A percentile compares a stretch with the other conserved stretches of the same genome.
Evolutionary conservation across 2,329 filamentous ascomycete genomes (phyloP).

Genomic region (Aspergillus pseudotamarii): DNA sequence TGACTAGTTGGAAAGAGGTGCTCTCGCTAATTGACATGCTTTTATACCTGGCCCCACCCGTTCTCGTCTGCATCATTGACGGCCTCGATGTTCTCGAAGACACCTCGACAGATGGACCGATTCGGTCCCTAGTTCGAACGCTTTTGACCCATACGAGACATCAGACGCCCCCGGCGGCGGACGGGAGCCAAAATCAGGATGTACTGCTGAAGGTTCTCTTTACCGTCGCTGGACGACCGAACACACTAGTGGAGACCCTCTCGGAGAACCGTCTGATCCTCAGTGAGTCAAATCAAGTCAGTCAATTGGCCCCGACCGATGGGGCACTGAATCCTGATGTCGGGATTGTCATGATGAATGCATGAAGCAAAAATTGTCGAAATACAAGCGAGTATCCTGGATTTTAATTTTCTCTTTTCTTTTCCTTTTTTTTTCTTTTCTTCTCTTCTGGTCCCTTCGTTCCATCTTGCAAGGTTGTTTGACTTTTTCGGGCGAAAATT

Average conservation of each 20-base stretch:
- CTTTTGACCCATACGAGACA: slow-evolving; percentile 37
- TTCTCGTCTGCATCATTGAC: slow-evolving; percentile 41
- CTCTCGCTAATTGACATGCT: slow-evolving; percentile 40
- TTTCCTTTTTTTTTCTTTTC: slow-evolving; percentile 2
- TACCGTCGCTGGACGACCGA: slow-evolving; percentile 35
- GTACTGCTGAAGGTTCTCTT: slow-evolving; percentile 41
- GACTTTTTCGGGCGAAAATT: slow-evolving; percentile 19
- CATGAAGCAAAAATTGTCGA: slow-evolving; percentile 22
- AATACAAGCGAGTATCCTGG: slow-evolving; percentile 1
- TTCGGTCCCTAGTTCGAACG: slow-evolving; percentile 37
- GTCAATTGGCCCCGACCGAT: slow-evolving; percentile 25
- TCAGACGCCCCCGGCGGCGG: slow-evolving; percentile 18
- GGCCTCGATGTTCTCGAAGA: slow-evolving; percentile 38
- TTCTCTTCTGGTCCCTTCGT: neutral
- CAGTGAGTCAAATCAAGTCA: slow-evolving; percentile 27
- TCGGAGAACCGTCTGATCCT: slow-evolving; percentile 36
- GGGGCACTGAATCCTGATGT: slow-evolving; percentile 30
- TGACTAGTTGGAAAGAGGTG: slow-evolving; percentile 39
- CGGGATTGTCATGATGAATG: slow-evolving; percentile 37
- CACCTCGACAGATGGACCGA: slow-evolving; percentile 33
- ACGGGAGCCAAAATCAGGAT: slow-evolving; percentile 24
- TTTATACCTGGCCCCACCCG: slow-evolving; percentile 37
- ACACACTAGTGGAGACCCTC: slow-evolving; percentile 35
- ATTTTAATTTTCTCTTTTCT: neutral
- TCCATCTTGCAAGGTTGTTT: slow-evolving; percentile 6